phyloP scores from a whole-genome alignment of 2,329 filamentous ascomycete genomes.

The Fusarium sp. region DNA sequence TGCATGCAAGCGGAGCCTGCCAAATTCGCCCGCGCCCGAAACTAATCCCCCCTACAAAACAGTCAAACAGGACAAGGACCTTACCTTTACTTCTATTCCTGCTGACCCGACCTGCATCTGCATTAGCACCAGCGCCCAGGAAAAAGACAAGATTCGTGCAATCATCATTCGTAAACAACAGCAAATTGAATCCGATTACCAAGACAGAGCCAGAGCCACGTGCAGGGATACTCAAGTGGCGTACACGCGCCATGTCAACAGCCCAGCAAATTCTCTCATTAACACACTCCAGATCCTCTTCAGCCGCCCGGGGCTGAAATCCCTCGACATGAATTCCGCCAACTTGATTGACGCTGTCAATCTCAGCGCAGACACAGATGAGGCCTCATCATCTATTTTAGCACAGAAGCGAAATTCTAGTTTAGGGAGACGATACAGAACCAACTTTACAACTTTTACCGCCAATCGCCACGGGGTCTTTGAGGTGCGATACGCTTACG shows the following conservation, averaged over 20 bases:
- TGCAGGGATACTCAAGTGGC: slow-evolving; percentile 13
- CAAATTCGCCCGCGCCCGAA: neutral
- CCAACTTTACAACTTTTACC: neutral
- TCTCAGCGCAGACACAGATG: neutral
- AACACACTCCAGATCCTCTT: slow-evolving; percentile 8
- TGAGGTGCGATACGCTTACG: slow-evolving; percentile 8
- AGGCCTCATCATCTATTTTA: neutral
- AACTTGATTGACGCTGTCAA: neutral
- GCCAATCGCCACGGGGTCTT: neutral
- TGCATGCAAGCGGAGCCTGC: neutral
- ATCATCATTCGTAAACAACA: neutral
- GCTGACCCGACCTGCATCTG: neutral
- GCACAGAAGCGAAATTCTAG: neutral
- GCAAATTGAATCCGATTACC: slow-evolving; percentile 2
- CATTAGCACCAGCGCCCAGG: neutral
- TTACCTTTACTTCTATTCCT: neutral
- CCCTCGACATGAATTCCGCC: neutral
- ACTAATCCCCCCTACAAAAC: neutral
- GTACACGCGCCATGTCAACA: slow-evolving; percentile 14
- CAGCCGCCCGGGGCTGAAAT: neutral
- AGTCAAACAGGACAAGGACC: too few species aligned
- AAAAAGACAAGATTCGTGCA: neutral
- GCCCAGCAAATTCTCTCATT: slow-evolving; percentile 12
- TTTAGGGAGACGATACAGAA: neutral
- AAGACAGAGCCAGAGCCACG: neutral